These are phyloP conservation scores for Teunomyces aglyptinius DNA, from an alignment of 805 yeast species.

Conservation along the genomic window DNA sequence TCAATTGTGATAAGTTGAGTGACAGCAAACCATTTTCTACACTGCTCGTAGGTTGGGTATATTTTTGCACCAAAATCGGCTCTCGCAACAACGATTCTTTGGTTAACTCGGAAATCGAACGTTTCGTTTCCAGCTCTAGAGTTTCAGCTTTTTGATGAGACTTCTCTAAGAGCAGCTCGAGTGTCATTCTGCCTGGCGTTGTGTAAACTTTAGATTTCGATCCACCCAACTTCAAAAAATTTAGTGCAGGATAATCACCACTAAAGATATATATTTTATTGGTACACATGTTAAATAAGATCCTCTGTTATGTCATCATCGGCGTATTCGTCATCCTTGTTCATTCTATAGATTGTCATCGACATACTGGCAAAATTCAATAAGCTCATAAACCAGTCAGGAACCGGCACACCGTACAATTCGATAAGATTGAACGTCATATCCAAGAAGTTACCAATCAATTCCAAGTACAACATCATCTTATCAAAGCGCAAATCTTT, in stretches of 20 bases:
- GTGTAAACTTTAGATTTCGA: background rate
- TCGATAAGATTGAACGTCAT: slow-evolving; percentile 40
- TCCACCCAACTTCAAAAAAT: background rate
- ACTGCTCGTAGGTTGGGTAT: background rate
- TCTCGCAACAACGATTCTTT: background rate
- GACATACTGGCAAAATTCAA: slow-evolving; percentile 43
- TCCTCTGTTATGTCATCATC: slow-evolving; percentile 45
- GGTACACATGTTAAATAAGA: slow-evolving; percentile 21
- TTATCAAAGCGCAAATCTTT: slow-evolving; percentile 43
- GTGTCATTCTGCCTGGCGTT: slow-evolving; percentile 2
- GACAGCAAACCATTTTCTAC: slow-evolving; percentile 2
- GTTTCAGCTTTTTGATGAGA: slow-evolving; percentile 1
- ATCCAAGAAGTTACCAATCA: slow-evolving; percentile 42
- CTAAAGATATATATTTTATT: background rate
- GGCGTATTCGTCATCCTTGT: slow-evolving; percentile 45
- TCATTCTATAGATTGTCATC: slow-evolving; percentile 50
- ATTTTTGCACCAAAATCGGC: background rate
- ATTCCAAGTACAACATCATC: slow-evolving; percentile 39
- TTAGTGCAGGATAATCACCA: background rate
- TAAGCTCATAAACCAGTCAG: slow-evolving; percentile 41
- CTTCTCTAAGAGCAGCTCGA: slow-evolving; percentile 1
- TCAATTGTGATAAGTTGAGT: slow-evolving; percentile 9
- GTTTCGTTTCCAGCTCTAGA: background rate
- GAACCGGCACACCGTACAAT: slow-evolving; percentile 32
- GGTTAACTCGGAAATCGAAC: background rate